Evolutionary conservation across 306 rosid species (phyloP), one percentile per base, ranked within the genome.

Genomic region (Vigna mungo): DNA sequence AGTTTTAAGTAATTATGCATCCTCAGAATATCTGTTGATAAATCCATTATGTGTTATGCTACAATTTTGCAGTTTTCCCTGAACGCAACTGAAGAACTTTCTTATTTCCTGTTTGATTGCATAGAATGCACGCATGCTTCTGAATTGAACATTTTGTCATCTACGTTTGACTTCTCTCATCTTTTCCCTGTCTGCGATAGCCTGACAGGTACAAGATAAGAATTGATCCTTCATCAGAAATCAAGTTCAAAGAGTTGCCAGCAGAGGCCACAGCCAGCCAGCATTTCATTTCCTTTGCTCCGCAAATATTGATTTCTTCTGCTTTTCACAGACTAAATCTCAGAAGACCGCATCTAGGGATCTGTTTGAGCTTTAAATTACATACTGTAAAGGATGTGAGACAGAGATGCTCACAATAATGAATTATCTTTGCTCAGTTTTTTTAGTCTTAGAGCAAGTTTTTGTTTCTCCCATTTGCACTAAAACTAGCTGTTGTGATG

Each of bases 351-450:
- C 53, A 14, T 62, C 51, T 17, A 69, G 52, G 25, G 43, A 55
- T 72, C 9, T 48, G 21, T 65, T 70, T 76, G 59, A 37, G 67
- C 53, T 55, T 64, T 72, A 41, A 71, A 75, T 44, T 71, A 30
- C 77, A 55, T 65, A 68, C 77, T 56, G 72, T 80, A 66, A 76
- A 80, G 81, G 82, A 79, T 68, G 74, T 58, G 39, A 51, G 63
- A 39, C 67, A 9, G 9, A 13, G 32, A 23, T 51, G 66, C 68
- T 4, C 58, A 1, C 60, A 54, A 78, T 30, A 60, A 68, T 23
- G 56, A 21, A 30, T 78, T 18, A 43, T 74, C 77, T 78, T 78
- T 83, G 67, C 53, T 70, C 21, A 20, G 72, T 1, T 32, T 34
- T 25, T 51, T 20, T 64, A 32, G 53, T 46, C 27, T 43, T 34